Evolutionary conservation across 768 basidiomycete genomes (phyloP), one percentile per base, ranked within the genome.

Genomic region (Termitomyces sp.): DNA sequence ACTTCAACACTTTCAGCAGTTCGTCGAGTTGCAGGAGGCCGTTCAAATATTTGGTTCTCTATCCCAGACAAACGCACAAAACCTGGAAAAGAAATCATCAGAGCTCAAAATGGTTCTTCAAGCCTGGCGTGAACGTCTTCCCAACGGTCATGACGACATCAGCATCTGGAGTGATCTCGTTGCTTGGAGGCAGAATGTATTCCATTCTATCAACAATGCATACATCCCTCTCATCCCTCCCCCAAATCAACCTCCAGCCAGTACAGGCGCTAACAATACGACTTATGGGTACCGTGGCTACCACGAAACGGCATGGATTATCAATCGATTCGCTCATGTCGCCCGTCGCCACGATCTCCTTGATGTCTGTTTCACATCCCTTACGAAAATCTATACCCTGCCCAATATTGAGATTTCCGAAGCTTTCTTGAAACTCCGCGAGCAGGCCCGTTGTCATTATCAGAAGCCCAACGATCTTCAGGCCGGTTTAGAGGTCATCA

Each of bases 361-460:
- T 42, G 97, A 99, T 45, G 97, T 97, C 38, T 98, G 97, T 75
- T 93, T 92, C 73, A 91, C 82, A 5, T 90, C 91, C 1, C 78
- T 99, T 64, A 94, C 89, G 69, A 98, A 94, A 73, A 99, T 99
- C 60, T 99, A 99, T 71, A 95, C 94, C 0, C 77, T 99, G 18
- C 97, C 97, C 20, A 99, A 99, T 68, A 99, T 99, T 70, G 97
- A 99, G 73, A 99, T 99, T 57, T 96, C 97, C 3, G 97, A 99
- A 68, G 97, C 97, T 1, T 99, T 99, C 78, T 77, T 99, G 54
- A 99, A 99, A 70, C 83, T 99, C 29, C 86, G 97, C 45, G 97
- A 99, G 69, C 97, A 99, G 71, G 97, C 97, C 6, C 88, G 95
- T 33, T 98, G 96, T 63, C 94, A 97, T 74, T 98, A 96, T 70